These are phyloP conservation scores for Erodium maritimum DNA, from an alignment of 345 rosid species.

Conservation along the genomic window DNA sequence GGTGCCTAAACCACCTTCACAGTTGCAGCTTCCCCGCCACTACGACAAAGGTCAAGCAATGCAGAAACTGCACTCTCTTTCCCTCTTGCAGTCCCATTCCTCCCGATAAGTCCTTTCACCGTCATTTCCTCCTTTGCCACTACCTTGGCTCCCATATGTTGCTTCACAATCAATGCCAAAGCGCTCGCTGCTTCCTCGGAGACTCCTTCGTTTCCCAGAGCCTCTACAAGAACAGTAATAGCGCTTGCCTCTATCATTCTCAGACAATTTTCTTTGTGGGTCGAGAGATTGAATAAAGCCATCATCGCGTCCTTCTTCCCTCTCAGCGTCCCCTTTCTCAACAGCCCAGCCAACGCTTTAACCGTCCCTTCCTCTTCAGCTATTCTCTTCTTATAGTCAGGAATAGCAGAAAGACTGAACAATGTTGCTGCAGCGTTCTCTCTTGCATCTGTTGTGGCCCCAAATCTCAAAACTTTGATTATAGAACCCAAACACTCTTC, in stretches of 20 bases:
- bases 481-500: constrained; percentile 58
- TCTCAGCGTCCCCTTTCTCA: constrained; percentile 62
- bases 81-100: constrained; percentile 91
- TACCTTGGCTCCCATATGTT: constrained; percentile 59
- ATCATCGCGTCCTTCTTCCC: constrained; percentile 96
- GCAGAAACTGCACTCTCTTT: constrained; percentile 95
- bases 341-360: constrained; percentile 58
- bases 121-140: constrained; percentile 69
- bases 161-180: constrained; percentile 73
- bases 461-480: constrained; percentile 54
- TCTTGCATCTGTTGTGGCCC: constrained; percentile 69
- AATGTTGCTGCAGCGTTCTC: constrained; percentile 94
- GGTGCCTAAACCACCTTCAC: constrained; percentile 73
- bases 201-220: constrained; percentile 60
- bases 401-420: constrained; percentile 84
- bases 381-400: constrained; percentile 81
- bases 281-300: constrained; percentile 74
- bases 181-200: constrained; percentile 93
- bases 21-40: constrained; percentile 61
- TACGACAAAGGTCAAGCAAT: constrained; percentile 74
- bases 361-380: constrained; percentile 55
- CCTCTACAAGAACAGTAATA: constrained; percentile 55
- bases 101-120: constrained; percentile 46
- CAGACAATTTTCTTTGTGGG: constrained; percentile 64
- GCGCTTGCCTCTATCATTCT: constrained; percentile 82